Conservation (phyloP, 1,284 basidiomycete genomes). For the Caloboletus firmus region DNA sequence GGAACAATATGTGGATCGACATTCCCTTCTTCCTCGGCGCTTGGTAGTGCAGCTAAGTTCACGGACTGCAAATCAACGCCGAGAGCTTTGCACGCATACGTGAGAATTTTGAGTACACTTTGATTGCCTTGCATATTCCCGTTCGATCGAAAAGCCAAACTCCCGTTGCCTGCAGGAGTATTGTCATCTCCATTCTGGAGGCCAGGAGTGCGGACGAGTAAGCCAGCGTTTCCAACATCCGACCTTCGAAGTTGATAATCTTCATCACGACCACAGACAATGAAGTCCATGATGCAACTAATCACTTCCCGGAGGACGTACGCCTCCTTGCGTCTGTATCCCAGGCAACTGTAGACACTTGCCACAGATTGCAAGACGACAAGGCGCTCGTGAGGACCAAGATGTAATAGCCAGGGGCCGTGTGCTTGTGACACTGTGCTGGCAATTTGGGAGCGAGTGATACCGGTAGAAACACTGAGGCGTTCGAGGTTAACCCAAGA, state of each 20-base stretch:
- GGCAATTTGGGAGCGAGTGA: slow-evolving; percentile 69
- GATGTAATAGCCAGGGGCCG: slow-evolving; percentile 82
- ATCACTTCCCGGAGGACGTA: slow-evolving; percentile 82
- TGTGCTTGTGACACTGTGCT: slow-evolving; percentile 66
- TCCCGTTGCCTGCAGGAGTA: slow-evolving; percentile 43
- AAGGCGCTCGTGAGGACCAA: slow-evolving; percentile 75
- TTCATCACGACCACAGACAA: slow-evolving; percentile 78
- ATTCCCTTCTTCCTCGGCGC: slow-evolving; percentile 8
- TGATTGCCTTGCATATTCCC: slow-evolving; percentile 78
- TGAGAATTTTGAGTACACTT: slow-evolving; percentile 71
- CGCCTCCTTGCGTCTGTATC: slow-evolving; percentile 82
- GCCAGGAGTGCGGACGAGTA: slow-evolving; percentile 40
- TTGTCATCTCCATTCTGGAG: slow-evolving; percentile 32
- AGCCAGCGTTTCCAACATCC: slow-evolving; percentile 45
- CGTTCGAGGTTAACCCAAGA: slow-evolving; percentile 56
- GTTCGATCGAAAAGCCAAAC: slow-evolving; percentile 66
- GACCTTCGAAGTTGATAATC: slow-evolving; percentile 42
- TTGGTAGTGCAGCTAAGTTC: slow-evolving; percentile 42
- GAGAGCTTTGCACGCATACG: slow-evolving; percentile 72
- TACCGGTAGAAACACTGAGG: slow-evolving; percentile 63
- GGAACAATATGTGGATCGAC: slow-evolving; percentile 27
- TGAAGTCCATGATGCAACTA: slow-evolving; percentile 74
- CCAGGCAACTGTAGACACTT: slow-evolving; percentile 74
- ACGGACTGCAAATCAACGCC: slow-evolving; percentile 78
- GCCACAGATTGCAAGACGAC: slow-evolving; percentile 68